phyloP scores from a whole-genome alignment of 2,329 filamentous ascomycete species.

The Triangularia setosa region DNA sequence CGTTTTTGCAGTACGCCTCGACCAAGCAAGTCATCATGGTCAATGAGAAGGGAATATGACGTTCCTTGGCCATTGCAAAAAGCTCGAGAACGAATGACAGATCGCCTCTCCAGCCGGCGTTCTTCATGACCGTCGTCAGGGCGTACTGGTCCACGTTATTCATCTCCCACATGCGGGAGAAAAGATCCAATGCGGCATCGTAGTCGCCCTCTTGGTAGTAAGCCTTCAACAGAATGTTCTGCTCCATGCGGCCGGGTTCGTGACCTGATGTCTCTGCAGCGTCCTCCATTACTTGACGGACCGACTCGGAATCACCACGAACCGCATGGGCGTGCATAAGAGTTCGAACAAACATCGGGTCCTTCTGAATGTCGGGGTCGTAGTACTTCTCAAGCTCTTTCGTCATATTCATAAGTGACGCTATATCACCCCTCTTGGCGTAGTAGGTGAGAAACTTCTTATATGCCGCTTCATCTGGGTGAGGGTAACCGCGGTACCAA shows the following conservation, averaged over 20 bases:
- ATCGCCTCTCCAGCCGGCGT: constrained; percentile 70
- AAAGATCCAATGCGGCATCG: constrained; percentile 59
- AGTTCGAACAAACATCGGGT: constrained; percentile 45
- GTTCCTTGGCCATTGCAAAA: constrained; percentile 57
- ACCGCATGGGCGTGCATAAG: constrained; percentile 70
- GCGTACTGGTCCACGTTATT: constrained; percentile 58
- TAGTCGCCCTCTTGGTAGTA: constrained; percentile 64
- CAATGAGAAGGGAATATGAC: constrained; percentile 46
- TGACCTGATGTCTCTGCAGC: constrained; percentile 52
- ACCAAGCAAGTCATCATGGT: constrained; percentile 64
- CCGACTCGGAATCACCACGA: constrained; percentile 58
- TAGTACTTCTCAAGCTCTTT: constrained; percentile 38
- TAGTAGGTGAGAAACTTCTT: constrained; percentile 49
- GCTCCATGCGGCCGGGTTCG: constrained; percentile 56
- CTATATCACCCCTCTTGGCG: constrained; percentile 45
- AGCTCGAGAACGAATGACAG: constrained; percentile 64
- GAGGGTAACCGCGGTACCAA: constrained; percentile 41
- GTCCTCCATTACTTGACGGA: constrained; percentile 57
- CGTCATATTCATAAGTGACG: constrained; percentile 44
- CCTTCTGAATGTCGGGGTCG: constrained; percentile 14
- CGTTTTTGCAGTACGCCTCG: constrained; percentile 61
- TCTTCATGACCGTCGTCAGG: constrained; percentile 69
- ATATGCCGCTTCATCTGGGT: constrained; percentile 43
- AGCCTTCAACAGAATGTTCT: constrained; percentile 74
- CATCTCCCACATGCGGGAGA: constrained; percentile 53